Conservation (phyloP, 495 filamentous ascomycete genomes). For the Aspergillus ellipticus region DNA sequence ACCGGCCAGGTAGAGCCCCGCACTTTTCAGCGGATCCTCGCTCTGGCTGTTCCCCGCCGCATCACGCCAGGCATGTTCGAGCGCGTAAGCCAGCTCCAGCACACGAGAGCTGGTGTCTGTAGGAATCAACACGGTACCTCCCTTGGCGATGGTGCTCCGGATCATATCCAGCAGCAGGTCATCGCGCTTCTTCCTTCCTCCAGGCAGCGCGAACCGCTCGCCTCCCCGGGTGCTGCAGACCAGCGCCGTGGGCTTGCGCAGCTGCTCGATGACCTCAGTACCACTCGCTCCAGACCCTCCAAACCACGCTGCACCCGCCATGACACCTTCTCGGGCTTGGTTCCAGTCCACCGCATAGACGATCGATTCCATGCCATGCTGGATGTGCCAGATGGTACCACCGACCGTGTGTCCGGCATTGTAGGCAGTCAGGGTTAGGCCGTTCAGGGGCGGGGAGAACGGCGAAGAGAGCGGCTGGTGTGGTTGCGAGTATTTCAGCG, state of each 20-base stretch:
- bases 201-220: constrained; percentile 63
- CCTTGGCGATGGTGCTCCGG: constrained; percentile 66
- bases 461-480: constrained; percentile 82
- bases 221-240: constrained; percentile 85
- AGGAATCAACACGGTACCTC: constrained; percentile 92
- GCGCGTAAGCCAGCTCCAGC: constrained; percentile 84
- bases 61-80: constrained; percentile 87
- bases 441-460: constrained; percentile 82
- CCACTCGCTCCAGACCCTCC: constrained; percentile 76
- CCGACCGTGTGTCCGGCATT: constrained; percentile 94
- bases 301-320: constrained; percentile 90
- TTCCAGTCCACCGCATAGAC: constrained; percentile 99
- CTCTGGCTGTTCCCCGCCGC: constrained; percentile 47
- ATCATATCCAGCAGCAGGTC: constrained; percentile 81
- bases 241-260: constrained; percentile 88
- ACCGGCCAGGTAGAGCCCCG: constrained; percentile 78
- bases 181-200: constrained; percentile 75
- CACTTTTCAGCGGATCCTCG: constrained; percentile 56
- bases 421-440: constrained; percentile 95
- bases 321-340: constrained; percentile 86
- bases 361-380: constrained; percentile 93
- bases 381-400: constrained; percentile 98
- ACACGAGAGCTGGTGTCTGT: constrained; percentile 92
- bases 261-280: constrained; percentile 84
- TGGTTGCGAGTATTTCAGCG: constrained; percentile 94